Evolutionary conservation across 805 yeast genomes (phyloP).

Genomic region (Candida fluviatilis): DNA sequence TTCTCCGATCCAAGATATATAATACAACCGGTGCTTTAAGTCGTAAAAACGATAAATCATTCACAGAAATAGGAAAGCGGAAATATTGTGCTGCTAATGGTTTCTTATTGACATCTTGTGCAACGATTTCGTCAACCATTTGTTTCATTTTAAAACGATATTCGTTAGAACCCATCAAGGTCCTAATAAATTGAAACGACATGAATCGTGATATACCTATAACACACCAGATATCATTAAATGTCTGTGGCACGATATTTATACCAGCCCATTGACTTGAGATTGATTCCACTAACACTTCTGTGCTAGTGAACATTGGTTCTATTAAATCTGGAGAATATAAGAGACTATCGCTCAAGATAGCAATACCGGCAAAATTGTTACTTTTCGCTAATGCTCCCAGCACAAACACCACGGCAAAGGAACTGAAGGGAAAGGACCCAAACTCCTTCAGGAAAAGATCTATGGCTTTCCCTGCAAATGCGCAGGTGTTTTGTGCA

Average conservation of each 20-base stretch:
- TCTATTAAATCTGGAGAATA: constrained; percentile 76
- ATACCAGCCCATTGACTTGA: constrained; percentile 94
- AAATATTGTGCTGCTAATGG: constrained; percentile 75
- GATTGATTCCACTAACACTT: constrained; percentile 60
- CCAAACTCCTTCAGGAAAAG: constrained; percentile 85
- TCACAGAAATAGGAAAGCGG: constrained; percentile 56
- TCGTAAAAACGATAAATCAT: constrained; percentile 63
- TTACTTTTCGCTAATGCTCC: constrained; percentile 44
- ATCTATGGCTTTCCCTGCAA: constrained; percentile 75
- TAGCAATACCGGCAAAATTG: constrained; percentile 72
- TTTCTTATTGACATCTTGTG: constrained; percentile 70
- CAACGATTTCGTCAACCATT: constrained; percentile 62
- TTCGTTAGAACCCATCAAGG: constrained; percentile 80
- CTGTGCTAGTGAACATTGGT: constrained; percentile 69
- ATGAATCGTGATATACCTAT: constrained; percentile 81
- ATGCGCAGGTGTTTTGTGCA: constrained; percentile 69
- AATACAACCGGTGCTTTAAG: constrained; percentile 84
- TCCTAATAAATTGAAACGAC: constrained; percentile 66
- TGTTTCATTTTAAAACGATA: constrained; percentile 66
- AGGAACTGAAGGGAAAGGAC: constrained; percentile 85
- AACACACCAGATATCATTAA: constrained; percentile 86
- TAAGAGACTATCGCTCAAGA: constrained; percentile 56
- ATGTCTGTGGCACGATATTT: constrained; percentile 74
- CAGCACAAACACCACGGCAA: constrained; percentile 69
- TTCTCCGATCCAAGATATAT: constrained; percentile 79